Evolutionary conservation across 345 rosid species (phyloP).

Genomic region (Boechera retrofracta): DNA sequence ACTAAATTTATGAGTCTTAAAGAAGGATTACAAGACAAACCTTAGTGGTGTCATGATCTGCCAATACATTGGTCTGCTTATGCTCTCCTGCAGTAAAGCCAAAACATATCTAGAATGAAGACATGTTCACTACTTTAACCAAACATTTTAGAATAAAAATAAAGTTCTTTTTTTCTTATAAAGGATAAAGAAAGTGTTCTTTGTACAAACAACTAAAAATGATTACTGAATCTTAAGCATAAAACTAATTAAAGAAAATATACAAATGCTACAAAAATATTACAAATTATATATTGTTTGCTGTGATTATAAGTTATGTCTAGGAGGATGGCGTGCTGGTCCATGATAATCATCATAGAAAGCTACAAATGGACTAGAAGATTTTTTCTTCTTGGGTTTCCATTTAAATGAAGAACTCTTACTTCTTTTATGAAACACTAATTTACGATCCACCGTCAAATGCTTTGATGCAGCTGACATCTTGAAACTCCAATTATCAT

Average conservation of each 20-base stretch:
- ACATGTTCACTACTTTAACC: slow-evolving; percentile 23
- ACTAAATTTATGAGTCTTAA: slow-evolving; percentile 1
- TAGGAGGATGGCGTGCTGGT: slow-evolving; percentile 41
- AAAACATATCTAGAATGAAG: slow-evolving; percentile 33
- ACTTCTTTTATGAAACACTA: slow-evolving; percentile 39
- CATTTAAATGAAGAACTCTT: slow-evolving; percentile 34
- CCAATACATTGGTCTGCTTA: slow-evolving; percentile 18
- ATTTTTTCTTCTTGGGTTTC: slow-evolving; percentile 38
- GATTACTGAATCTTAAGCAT: not conserved
- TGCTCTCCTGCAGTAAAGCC: slow-evolving; percentile 28
- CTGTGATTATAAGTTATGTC: slow-evolving; percentile 33
- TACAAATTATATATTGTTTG: slow-evolving; percentile 12
- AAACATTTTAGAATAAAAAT: not conserved
- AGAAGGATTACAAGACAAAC: slow-evolving; percentile 35
- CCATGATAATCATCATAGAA: slow-evolving; percentile 42
- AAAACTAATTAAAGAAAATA: not conserved
- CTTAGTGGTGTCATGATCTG: slow-evolving; percentile 33
- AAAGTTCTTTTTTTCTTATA: not conserved
- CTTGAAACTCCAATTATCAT: slow-evolving; percentile 11
- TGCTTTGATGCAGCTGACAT: slow-evolving; percentile 8
- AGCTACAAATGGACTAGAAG: slow-evolving; percentile 32
- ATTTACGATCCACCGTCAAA: slow-evolving; percentile 24
- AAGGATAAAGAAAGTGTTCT: not conserved
- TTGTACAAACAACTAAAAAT: slow-evolving; percentile 21
- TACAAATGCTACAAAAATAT: slow-evolving; percentile 16